Evolutionary conservation across 306 rosid species (phyloP), one percentile per base, ranked within the genome.

Genomic region (Trifolium dubium): DNA sequence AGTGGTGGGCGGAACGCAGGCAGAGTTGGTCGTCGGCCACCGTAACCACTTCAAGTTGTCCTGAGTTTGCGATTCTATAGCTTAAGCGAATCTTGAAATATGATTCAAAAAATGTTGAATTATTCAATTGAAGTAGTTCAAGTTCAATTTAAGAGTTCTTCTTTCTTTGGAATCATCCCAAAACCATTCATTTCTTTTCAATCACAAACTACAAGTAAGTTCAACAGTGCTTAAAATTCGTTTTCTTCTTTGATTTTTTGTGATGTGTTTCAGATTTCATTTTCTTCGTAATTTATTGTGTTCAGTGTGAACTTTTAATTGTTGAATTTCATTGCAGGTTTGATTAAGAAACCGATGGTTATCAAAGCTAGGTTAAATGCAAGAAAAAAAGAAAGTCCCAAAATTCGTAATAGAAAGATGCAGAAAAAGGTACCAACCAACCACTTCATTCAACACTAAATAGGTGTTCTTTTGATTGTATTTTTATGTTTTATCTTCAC

Each of bases 371-470:
- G 92, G 71, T 91, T 79, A 67, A 85, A 80, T 66, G 71, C 87
- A 18, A 86, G 86, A 80, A 84, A 30, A 80, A 84, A 30, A 54
- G 96, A 91, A 80, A 91, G 81, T 75, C 78, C 88, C 5, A 93
- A 89, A 88, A 80, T 80, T 72, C 85, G 81, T 35, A 91, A 88
- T 75, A 81, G 89, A 75, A 94, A 87, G 84, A 84, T 69, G 83
- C 88, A 55, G 72, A 87, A 89, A 82, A 94, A 89, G 94, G 98
- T 89, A 46, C 1, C n/a, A n/a, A n/a, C n/a, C n/a, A n/a, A n/a
- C n/a, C 49, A 8, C 35, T 61, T 64, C 49, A 11, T 40, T 34
- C 10, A 44, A 12, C 11, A 40, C 4, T 63, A 11, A 32, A 35
- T 1, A n/a, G n/a, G 31, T 3, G 40, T 41, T 29, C 11, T 75